Evolutionary conservation across 148 eudicot species (phyloP).

Genomic region (Amaranthus hypochondriacus): DNA sequence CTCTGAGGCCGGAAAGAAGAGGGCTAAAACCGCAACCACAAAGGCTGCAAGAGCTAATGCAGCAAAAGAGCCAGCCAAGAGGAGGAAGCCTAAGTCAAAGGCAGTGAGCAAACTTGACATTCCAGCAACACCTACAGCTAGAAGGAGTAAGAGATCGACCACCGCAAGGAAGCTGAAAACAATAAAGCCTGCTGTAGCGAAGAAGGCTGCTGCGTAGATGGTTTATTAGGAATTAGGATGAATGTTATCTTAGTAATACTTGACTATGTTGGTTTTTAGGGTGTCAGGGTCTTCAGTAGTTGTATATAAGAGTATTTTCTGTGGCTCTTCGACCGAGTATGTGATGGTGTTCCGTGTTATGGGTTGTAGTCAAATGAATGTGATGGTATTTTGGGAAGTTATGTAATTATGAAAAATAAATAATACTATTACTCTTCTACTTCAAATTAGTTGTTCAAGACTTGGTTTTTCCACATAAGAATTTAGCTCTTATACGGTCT

Average conservation of each 20-base stretch:
- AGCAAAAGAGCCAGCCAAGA: conserved; percentile 23
- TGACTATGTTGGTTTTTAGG: background rate
- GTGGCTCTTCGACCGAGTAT: no score
- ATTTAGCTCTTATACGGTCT: no score
- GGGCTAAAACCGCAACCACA: conserved; percentile 16
- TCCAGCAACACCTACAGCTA: conserved; percentile 14
- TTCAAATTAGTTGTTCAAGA: no score
- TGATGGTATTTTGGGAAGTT: no score
- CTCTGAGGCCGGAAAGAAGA: conserved; percentile 37
- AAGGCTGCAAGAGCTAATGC: conserved; percentile 37
- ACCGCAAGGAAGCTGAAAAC: conserved; percentile 60
- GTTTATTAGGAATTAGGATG: background rate
- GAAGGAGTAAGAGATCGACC: conserved; percentile 37
- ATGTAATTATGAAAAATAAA: no score
- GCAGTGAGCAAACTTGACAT: conserved; percentile 30
- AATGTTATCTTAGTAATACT: background rate
- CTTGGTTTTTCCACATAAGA: no score
- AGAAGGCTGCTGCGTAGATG: conserved; percentile 24
- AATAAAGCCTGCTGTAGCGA: conserved; percentile 48
- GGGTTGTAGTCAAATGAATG: no score
- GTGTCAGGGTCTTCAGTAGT: no score
- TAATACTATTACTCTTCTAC: no score
- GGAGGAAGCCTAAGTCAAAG: conserved; percentile 30
- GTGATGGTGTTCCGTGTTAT: no score
- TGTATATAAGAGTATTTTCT: no score